phyloP scores from a whole-genome alignment of 2,329 filamentous ascomycete genomes.

The Cladosporium austrohemisphaericum region DNA sequence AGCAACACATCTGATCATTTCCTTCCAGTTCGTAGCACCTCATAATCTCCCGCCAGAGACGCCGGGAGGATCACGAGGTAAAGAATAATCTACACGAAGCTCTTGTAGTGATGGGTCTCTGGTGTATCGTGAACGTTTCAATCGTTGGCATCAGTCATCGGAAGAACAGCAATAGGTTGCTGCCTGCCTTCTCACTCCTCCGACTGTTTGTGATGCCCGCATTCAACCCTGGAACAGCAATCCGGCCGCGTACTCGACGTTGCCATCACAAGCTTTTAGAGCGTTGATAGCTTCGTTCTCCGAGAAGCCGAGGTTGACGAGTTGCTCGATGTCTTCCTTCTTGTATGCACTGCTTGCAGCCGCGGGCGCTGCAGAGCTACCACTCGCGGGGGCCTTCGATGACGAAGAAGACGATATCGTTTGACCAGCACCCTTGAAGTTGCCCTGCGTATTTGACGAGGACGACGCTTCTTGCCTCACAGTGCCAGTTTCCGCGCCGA shows the following conservation, averaged over 20 bases:
- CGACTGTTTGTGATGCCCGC: too few species aligned
- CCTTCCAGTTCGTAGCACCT: too few species aligned
- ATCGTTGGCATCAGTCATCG: too few species aligned
- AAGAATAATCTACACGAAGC: too few species aligned
- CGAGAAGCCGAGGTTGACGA: constrained; percentile 74
- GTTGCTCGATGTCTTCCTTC: constrained; percentile 68
- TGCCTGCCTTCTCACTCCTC: too few species aligned
- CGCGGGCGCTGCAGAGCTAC: constrained; percentile 19
- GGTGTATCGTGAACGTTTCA: too few species aligned
- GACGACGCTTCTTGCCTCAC: constrained; percentile 54
- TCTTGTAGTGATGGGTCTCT: too few species aligned
- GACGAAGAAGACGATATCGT: constrained; percentile 22
- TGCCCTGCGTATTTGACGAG: constrained; percentile 22
- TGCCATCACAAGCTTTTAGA: constrained; percentile 75
- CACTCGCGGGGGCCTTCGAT: constrained; percentile 17
- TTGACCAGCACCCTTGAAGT: constrained; percentile 33
- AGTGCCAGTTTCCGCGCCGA: constrained; percentile 78
- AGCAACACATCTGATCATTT: too few species aligned
- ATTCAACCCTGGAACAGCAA: constrained; percentile 57
- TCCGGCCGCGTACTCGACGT: constrained; percentile 83
- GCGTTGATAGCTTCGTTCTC: constrained; percentile 74
- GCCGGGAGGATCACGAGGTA: too few species aligned
- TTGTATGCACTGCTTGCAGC: constrained; percentile 39
- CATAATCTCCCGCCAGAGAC: too few species aligned
- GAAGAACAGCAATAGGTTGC: too few species aligned